Evolutionary conservation across 257 asterid genomes (phyloP), one percentile per base, ranked within the genome.

Genomic region (Lithospermum erythrorhizon): DNA sequence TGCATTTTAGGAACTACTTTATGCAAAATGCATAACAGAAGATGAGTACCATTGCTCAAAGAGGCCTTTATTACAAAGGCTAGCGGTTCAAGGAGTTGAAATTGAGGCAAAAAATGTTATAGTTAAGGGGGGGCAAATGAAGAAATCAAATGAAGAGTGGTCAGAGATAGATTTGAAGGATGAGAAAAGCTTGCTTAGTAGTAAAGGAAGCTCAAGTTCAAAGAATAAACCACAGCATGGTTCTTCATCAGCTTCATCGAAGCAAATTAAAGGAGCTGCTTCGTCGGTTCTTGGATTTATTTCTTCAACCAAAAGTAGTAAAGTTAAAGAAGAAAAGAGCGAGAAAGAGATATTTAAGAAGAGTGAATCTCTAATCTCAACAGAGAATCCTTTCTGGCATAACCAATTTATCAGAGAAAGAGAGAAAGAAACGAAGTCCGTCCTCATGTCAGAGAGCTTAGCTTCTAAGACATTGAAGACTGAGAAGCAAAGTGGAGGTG

Each of bases 31-130:
- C 73, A 81, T 91, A 82, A 68, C 96, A 14, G 96, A 91, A 56
- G 94, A 84, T 51, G 98, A 86, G 80, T 88, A 91, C 58, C 93
- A 91, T 64, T 60, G 77, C 5, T 86, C 95, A 9, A 91, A 88
- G 80, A 82, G 93, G 76, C 98, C 98, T 9, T 74, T 91, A 61
- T 63, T 91, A 58, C 96, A 83, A 71, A 83, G 95, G 73, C 69
- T 91, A 66, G 95, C 94, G 29, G 84, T 76, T 77, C 98, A 91
- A 75, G 96, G 98, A 61, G 98, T 91, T 55, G 89, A 80, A 74
- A 90, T 90, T 62, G 89, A 83, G 69, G 88, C 95, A 54, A 83
- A 77, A 41, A 93, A 90, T 67, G 86, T 90, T 32, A 71, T 79
- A 21, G 70, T 79, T 52, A 13, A 3, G n/a, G 81, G 72, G 23